Evolutionary conservation across 345 rosid species (phyloP).

Genomic region (Moricandia moricandioides): DNA sequence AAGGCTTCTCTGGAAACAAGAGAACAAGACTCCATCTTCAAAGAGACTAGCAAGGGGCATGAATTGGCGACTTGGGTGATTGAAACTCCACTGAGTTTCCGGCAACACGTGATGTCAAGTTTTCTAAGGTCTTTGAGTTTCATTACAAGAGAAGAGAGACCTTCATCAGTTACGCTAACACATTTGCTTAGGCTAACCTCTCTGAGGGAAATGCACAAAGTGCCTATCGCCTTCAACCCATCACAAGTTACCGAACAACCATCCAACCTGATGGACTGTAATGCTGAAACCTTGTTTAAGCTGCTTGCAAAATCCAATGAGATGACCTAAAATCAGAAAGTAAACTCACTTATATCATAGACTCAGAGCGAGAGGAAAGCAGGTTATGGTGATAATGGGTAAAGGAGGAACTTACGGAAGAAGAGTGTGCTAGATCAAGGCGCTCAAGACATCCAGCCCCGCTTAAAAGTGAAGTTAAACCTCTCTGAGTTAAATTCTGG

Average conservation of each 20-base stretch:
- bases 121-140: conserved; percentile 40
- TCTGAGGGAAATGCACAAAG: conserved; percentile 33
- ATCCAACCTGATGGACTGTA: conserved; percentile 43
- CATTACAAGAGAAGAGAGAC: conserved; percentile 39
- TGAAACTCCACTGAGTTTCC: conserved; percentile 42
- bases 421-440: conserved; percentile 39
- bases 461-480: conserved; percentile 41
- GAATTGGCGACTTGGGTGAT: conserved; percentile 41
- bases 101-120: conserved; percentile 52
- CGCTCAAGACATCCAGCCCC: conserved; percentile 37
- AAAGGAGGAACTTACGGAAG: conserved; percentile 39
- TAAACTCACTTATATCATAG: neutral
- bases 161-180: conserved; percentile 42
- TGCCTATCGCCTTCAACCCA: conserved; percentile 43
- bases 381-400: neutral
- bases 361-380: neutral
- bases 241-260: conserved; percentile 42
- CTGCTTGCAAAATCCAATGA: conserved; percentile 37
- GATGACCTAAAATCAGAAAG: conserved; percentile 31
- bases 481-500: conserved; percentile 44
- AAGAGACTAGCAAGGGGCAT: conserved; percentile 40
- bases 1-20: conserved; percentile 47
- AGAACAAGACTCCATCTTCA: conserved; percentile 54
- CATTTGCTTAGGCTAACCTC: conserved; percentile 49
- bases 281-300: conserved; percentile 36